Evolutionary conservation across 805 yeast genomes (phyloP), one percentile per base, ranked within the genome.

Genomic region (Yamadazyma phyllophila): DNA sequence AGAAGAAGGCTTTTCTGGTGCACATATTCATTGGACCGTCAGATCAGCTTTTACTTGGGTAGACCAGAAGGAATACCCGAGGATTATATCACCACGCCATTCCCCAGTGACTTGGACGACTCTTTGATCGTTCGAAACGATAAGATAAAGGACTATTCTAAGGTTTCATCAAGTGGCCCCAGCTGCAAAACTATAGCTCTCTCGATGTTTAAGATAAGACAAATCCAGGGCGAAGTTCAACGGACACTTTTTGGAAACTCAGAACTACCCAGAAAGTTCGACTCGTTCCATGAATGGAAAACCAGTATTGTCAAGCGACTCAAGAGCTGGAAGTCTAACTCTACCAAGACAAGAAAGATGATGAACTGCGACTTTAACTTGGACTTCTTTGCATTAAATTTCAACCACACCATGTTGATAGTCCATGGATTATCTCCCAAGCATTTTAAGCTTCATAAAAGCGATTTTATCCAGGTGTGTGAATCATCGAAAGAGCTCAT

Each of bases 51-150:
- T 36, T 89, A 89, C 59, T 69, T 90, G 41, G 95, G 95, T 1
- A 74, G 97, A 32, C 97, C 97, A 0, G 83, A 85, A 52, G 94
- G 96, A 0, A 84, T 90, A 1, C 94, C 96, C 0, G 96, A 90
- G 54, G 90, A 85, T 51, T 76, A 82, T 41, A 79, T 89, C 36
- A 75, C 80, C 42, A 83, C 87, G 1, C 78, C 78, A 34, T 86
- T 83, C 59, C 96, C 96, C 0, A 77, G 85, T 13, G 75, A 74
- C 35, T 63, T 85, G 38, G 97, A 90, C 64, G 97, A 90, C 59
- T 75, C 88, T 1, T 60, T 73, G 32, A 81, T 88, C 10, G 65
- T 54, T 33, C 69, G 65, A 30, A 49, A 51, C 20, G 70, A 61
- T 47, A 35, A 43, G 9, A 52, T 61, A 2, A 52, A 54, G 2